phyloP scores from a whole-genome alignment of 768 basidiomycete genomes.

The Cystofilobasidium capitatum region DNA sequence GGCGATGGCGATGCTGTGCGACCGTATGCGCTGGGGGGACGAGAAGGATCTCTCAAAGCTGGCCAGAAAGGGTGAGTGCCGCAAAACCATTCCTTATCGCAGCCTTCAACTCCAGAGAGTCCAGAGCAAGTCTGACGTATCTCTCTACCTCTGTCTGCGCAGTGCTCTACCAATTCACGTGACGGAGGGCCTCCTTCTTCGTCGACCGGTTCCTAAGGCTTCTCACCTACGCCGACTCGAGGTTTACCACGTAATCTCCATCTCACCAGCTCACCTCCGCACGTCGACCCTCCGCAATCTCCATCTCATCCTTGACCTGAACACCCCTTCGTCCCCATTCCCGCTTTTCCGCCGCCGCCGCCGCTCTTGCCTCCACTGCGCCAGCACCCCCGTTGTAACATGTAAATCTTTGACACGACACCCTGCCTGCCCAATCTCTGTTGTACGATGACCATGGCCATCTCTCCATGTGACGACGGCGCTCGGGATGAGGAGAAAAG shows the following conservation, averaged over 20 bases:
- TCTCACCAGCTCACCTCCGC: too few relatives aligned
- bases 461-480: too few relatives aligned
- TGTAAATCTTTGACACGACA: too few relatives aligned
- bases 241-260: neutral
- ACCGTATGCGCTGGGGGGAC: slow-evolving; percentile 12
- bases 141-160: neutral
- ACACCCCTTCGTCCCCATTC: neutral
- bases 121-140: too few relatives aligned
- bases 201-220: too few relatives aligned
- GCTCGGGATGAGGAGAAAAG: too few relatives aligned
- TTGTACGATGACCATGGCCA: too few relatives aligned
- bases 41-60: neutral
- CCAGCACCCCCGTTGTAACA: too few relatives aligned
- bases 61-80: neutral
- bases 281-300: too few relatives aligned
- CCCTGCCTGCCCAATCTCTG: too few relatives aligned
- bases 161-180: slow-evolving; percentile 2
- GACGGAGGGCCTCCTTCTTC: neutral
- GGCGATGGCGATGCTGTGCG: slow-evolving; percentile 23
- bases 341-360: neutral
- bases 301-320: neutral
- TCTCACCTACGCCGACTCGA: neutral
- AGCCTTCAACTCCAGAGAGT: too few relatives aligned
- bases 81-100: neutral
- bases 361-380: too few relatives aligned